Conservation (phyloP, 2,329 filamentous ascomycete genomes). For the Esteya vermicola region DNA sequence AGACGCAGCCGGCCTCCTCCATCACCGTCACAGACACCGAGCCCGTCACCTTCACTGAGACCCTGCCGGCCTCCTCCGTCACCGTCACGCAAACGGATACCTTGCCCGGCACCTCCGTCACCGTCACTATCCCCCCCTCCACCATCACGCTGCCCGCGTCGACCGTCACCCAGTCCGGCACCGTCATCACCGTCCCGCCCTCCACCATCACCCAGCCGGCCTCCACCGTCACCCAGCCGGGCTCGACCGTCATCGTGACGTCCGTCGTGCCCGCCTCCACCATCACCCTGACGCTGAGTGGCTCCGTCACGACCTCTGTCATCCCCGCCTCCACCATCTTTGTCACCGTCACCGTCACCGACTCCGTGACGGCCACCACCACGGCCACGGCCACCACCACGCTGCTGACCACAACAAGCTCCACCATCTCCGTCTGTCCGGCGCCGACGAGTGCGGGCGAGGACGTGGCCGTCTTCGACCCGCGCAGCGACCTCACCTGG, state of each 20-base stretch:
- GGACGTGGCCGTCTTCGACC: constrained; percentile 14
- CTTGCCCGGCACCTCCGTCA: neutral
- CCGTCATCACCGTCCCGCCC: constrained; percentile 2
- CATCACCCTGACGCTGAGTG: constrained; percentile 4
- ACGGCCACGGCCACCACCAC: constrained; percentile 10
- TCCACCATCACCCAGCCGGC: neutral
- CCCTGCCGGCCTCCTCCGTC: constrained; percentile 1
- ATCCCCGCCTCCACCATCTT: constrained; percentile 5
- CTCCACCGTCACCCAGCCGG: constrained; percentile 5
- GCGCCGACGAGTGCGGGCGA: constrained; percentile 21
- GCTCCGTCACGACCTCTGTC: constrained; percentile 5
- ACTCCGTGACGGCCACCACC: constrained; percentile 9
- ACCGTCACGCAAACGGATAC: neutral
- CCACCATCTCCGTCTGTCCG: constrained; percentile 25
- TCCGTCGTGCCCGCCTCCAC: constrained; percentile 8
- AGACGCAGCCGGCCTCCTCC: no score
- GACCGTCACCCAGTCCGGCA: constrained; percentile 2
- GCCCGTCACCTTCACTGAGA: constrained; percentile 3
- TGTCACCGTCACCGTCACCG: constrained; percentile 1
- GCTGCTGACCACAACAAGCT: constrained; percentile 20
- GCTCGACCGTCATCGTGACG: neutral
- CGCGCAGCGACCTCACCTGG: constrained; percentile 30
- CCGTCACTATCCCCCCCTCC: constrained; percentile 3
- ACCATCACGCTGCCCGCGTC: neutral
- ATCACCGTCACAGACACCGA: neutral